Conservation (phyloP, 2,329 filamentous ascomycete genomes). For the Lasiodiplodia gonubiensis region DNA sequence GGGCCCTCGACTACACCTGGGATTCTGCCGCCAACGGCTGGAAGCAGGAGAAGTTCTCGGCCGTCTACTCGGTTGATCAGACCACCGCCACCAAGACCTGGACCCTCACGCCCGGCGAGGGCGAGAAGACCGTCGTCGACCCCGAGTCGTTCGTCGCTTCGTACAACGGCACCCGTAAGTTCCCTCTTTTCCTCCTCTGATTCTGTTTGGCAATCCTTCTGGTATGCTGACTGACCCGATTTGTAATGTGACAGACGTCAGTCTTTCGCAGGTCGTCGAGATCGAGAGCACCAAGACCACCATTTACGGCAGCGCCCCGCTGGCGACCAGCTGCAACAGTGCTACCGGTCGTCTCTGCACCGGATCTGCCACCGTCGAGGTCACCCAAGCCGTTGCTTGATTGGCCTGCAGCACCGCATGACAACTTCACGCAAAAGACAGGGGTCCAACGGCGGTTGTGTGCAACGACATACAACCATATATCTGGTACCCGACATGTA, state of each 20-base stretch:
- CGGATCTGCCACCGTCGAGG: constrained; percentile 11
- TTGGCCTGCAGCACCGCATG: background rate
- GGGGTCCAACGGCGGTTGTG: background rate
- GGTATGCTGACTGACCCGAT: background rate
- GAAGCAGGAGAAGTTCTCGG: constrained; percentile 5
- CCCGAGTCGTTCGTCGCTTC: constrained; percentile 1
- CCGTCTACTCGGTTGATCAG: constrained; percentile 10
- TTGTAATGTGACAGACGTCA: background rate
- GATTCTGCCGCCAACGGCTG: constrained; percentile 13
- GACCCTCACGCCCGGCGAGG: background rate
- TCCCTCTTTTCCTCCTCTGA: no score
- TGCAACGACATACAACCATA: background rate
- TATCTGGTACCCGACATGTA: background rate
- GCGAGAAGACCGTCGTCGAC: background rate
- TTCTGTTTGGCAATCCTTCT: no score
- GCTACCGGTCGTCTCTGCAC: constrained; percentile 4
- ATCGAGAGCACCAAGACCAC: background rate
- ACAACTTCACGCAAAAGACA: background rate
- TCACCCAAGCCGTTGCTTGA: constrained; percentile 14
- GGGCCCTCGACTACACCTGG: constrained; percentile 6
- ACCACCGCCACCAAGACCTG: constrained; percentile 3
- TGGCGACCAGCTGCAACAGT: background rate
- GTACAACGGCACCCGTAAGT: constrained; percentile 1
- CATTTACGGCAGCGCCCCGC: constrained; percentile 6
- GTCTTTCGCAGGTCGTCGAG: background rate